Evolutionary conservation across 108 stramenopile species (phyloP).

Genomic region (Conticribra guillardii): DNA sequence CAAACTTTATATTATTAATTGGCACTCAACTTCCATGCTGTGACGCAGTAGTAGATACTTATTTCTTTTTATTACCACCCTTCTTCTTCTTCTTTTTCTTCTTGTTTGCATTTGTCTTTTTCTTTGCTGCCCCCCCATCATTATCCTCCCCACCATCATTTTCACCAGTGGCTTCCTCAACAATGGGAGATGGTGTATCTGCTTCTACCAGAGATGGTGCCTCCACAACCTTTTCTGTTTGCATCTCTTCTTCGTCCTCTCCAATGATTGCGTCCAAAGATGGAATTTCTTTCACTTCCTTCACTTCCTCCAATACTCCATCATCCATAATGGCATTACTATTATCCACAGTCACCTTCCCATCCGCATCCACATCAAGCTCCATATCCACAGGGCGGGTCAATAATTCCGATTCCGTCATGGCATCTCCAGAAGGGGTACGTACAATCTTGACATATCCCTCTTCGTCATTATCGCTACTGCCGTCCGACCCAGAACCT

Average conservation of each 20-base stretch:
- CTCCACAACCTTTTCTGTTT: not conserved
- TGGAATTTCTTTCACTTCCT: not conserved
- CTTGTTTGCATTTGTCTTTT: not conserved
- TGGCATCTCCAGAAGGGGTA: conserved; percentile 10
- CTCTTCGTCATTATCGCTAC: conserved; percentile 3
- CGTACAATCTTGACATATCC: conserved; percentile 26
- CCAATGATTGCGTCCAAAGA: not conserved
- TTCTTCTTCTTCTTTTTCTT: conserved; percentile 9
- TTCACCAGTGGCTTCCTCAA: conserved; percentile 2
- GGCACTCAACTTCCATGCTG: too few species aligned
- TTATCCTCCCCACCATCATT: not conserved
- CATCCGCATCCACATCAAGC: not conserved
- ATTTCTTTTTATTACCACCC: conserved; percentile 1
- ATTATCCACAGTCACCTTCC: not conserved
- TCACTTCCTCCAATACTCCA: not conserved
- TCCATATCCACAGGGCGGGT: conserved; percentile 16
- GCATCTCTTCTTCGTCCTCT: not conserved
- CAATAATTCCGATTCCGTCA: conserved; percentile 18
- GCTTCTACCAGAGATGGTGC: not conserved
- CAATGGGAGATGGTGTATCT: too few species aligned
- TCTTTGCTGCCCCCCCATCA: not conserved
- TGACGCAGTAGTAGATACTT: too few species aligned
- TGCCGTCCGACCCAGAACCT: not conserved
- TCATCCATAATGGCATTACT: not conserved
- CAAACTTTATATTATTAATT: too few species aligned